Evolutionary conservation across 2,329 filamentous ascomycete genomes (phyloP), one percentile per base, ranked within the genome.

Genomic region (Knoxdaviesia proteae): DNA sequence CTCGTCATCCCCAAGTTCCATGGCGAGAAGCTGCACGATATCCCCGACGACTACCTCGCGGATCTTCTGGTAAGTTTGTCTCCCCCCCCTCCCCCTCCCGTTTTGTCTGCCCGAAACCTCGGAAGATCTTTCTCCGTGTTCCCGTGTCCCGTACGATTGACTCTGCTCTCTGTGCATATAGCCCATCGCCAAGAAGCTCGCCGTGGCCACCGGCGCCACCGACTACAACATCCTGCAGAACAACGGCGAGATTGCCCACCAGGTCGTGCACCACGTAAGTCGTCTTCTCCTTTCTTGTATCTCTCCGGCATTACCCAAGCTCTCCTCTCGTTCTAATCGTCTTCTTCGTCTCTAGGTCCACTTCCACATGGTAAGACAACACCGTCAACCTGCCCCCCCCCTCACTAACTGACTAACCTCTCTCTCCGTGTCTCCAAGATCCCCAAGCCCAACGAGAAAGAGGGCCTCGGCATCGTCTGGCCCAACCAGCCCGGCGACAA

Each of bases 151-250:
- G n/a, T n/a, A 32, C 36, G 36, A 30, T 29, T 32, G 6, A 42
- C 37, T 36, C 31, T 32, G 11, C 31, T 20, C 30, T 30, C 11
- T 11, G 29, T 39, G 20, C 20, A 20, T 11, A 39, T 45, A 80
- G 68, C 80, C 83, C 38, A 75, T 92, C 10, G 79, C 84, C 40
- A 94, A 94, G 71, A 88, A 82, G 60, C 74, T 98, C 40, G 86
- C 80, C 40, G 61, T 67, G 20, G 88, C 86, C 32, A 76, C 74
- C 4, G 83, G 83, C 35, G 77, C 80, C 4, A 64, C 67, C 42
- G 72, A 96, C 59, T 98, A 84, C 68, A 98, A 98, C 56, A 72
- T 98, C 40, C 65, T 98, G 46, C 90, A 98, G 65, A 98, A 98
- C 64, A 98, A 98, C 55, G 90, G 90, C 42, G 68, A 73, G 29